A percentile compares a stretch with the other conserved stretches of the same genome.
phyloP scores from a whole-genome alignment of 2,329 filamentous ascomycete genomes.

The Simplicillium sp. region DNA sequence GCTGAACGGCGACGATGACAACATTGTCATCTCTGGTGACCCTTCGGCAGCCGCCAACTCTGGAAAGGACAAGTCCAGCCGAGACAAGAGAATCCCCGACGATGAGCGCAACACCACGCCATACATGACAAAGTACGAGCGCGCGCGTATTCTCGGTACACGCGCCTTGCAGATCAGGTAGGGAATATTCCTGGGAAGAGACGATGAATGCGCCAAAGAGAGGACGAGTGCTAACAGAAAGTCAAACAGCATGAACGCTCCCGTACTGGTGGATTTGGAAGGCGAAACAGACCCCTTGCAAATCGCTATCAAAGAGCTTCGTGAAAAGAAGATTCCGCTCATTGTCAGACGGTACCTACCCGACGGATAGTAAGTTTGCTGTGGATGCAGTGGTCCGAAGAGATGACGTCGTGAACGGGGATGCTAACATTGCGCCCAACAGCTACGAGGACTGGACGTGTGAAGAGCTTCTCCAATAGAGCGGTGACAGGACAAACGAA shows the following conservation, averaged over 20 bases:
- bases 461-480: constrained; percentile 73
- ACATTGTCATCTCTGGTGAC: constrained; percentile 53
- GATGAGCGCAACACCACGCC: constrained; percentile 86
- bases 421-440: constrained; percentile 11
- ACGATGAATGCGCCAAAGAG: not conserved
- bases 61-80: constrained; percentile 44
- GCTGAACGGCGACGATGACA: constrained; percentile 46
- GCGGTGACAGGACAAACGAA: too few relatives aligned
- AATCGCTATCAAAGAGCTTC: constrained; percentile 94
- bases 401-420: not conserved
- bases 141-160: constrained; percentile 85
- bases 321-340: constrained; percentile 96
- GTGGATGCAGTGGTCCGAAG: constrained; percentile 1
- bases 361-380: constrained; percentile 73
- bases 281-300: constrained; percentile 96
- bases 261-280: constrained; percentile 90
- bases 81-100: constrained; percentile 83
- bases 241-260: constrained; percentile 80
- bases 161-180: constrained; percentile 93
- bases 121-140: constrained; percentile 99
- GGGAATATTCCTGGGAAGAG: constrained; percentile 15
- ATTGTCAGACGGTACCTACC: constrained; percentile 93
- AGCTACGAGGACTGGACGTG: constrained; percentile 99
- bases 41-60: constrained; percentile 48
- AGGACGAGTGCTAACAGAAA: constrained; percentile 9